phyloP scores from a whole-genome alignment of 2,329 filamentous ascomycete species.

The Ophiostoma montium region DNA sequence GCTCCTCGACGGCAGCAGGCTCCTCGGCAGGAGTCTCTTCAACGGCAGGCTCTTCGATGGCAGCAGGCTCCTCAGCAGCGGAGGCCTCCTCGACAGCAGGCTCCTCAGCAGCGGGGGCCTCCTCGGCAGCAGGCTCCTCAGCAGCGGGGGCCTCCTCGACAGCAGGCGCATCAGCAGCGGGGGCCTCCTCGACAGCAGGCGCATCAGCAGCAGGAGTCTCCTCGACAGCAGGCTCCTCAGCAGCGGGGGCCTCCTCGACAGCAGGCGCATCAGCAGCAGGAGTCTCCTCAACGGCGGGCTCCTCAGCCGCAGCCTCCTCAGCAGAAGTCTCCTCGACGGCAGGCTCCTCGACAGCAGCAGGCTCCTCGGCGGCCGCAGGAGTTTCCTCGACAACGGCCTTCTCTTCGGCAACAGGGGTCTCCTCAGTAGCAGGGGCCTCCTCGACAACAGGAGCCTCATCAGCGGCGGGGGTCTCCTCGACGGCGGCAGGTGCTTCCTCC shows the following conservation, averaged over 20 bases:
- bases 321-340: not conserved
- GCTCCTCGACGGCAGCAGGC: not conserved
- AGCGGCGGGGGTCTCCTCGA: not conserved
- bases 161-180: not conserved
- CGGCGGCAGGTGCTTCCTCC: conserved; percentile 9
- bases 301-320: not conserved
- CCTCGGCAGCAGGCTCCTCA: not conserved
- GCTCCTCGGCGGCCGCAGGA: not conserved
- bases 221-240: not conserved
- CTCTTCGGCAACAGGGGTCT: not conserved
- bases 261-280: not conserved
- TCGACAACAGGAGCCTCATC: not conserved
- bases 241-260: not conserved
- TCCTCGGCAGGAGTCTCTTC: conserved; percentile 1
- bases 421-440: not conserved
- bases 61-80: not conserved
- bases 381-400: not conserved
- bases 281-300: not conserved
- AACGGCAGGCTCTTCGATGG: not conserved
- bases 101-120: not conserved
- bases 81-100: not conserved
- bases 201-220: not conserved
- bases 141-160: not conserved
- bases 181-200: not conserved
- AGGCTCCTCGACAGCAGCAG: not conserved